A percentile compares a stretch with the other conserved stretches of the same genome.
These are phyloP conservation scores for Pseudohyphozyma bogoriensis DNA, from an alignment of 768 basidiomycete species.

Conservation along the genomic window DNA sequence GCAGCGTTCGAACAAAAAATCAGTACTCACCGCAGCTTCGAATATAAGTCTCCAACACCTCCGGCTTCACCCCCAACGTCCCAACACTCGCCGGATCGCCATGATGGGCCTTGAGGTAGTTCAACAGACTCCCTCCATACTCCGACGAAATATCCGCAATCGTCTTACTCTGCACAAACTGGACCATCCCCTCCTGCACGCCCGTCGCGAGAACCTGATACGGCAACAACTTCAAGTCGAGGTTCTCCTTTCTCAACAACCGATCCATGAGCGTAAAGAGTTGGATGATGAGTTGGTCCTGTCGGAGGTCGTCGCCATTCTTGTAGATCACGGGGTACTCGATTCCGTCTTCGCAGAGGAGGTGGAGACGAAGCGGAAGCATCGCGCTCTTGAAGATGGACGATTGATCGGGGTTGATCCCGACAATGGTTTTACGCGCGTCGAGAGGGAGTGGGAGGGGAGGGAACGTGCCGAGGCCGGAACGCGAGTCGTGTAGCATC, in stretches of 20 bases:
- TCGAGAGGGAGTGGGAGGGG: conserved; percentile 79
- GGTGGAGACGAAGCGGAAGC: conserved; percentile 79
- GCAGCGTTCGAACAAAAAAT: background rate
- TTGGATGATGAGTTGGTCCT: conserved; percentile 96
- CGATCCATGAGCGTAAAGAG: conserved; percentile 98
- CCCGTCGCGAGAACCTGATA: conserved; percentile 92
- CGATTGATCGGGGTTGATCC: conserved; percentile 82
- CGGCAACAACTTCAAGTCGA: conserved; percentile 82
- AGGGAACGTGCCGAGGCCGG: conserved; percentile 66
- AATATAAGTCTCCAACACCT: conserved; percentile 90
- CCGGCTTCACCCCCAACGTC: conserved; percentile 87
- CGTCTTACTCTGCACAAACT: conserved; percentile 92
- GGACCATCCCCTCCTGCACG: conserved; percentile 83
- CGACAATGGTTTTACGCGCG: conserved; percentile 70
- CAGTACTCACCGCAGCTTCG: conserved; percentile 76
- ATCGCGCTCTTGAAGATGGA: conserved; percentile 97
- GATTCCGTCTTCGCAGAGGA: conserved; percentile 59
- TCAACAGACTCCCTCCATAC: conserved; percentile 56
- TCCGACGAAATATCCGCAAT: conserved; percentile 91
- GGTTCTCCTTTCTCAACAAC: conserved; percentile 80
- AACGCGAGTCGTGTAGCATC: conserved; percentile 68
- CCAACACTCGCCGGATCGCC: conserved; percentile 92
- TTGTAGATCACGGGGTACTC: conserved; percentile 90
- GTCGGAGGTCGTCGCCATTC: conserved; percentile 95
- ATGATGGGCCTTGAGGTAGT: conserved; percentile 73